Evolutionary conservation across 78 protist genomes (phyloP).

Genomic region (Cyanophora paradoxa): DNA sequence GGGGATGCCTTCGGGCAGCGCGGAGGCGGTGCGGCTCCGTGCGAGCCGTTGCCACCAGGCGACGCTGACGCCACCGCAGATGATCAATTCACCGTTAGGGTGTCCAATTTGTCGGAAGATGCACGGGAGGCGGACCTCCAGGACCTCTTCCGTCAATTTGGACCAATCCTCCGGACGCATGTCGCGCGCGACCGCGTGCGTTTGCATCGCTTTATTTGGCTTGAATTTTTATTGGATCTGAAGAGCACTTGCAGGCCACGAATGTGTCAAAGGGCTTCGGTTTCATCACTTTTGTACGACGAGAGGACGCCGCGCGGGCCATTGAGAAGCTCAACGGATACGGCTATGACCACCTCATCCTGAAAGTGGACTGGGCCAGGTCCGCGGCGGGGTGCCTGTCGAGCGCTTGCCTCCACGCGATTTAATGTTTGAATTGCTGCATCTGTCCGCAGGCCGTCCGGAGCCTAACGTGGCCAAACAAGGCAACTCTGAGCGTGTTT

Average conservation of each 20-base stretch:
- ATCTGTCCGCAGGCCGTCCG: too few species aligned
- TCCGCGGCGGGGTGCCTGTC: too few species aligned
- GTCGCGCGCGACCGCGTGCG: background rate
- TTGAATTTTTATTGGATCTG: background rate
- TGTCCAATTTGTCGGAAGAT: conserved; percentile 47
- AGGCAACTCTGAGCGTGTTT: too few species aligned
- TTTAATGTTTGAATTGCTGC: too few species aligned
- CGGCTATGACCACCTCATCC: conserved; percentile 50
- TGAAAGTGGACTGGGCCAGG: conserved; percentile 43
- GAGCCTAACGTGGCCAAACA: too few species aligned
- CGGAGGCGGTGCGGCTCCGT: too few species aligned
- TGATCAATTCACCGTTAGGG: conserved; percentile 39
- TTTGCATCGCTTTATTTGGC: background rate
- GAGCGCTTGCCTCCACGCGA: too few species aligned
- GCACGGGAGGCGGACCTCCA: conserved; percentile 40
- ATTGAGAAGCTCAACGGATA: conserved; percentile 32
- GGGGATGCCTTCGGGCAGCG: too few species aligned
- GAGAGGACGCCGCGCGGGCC: conserved; percentile 39
- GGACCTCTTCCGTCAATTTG: conserved; percentile 50
- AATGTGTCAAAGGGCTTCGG: conserved; percentile 45
- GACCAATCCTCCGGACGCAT: background rate
- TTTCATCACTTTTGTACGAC: conserved; percentile 19
- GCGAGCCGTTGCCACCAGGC: too few species aligned
- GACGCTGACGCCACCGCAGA: too few species aligned
- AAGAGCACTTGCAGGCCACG: background rate